phyloP scores from a whole-genome alignment of 345 rosid genomes.

The Gossypium ekmanianum region DNA sequence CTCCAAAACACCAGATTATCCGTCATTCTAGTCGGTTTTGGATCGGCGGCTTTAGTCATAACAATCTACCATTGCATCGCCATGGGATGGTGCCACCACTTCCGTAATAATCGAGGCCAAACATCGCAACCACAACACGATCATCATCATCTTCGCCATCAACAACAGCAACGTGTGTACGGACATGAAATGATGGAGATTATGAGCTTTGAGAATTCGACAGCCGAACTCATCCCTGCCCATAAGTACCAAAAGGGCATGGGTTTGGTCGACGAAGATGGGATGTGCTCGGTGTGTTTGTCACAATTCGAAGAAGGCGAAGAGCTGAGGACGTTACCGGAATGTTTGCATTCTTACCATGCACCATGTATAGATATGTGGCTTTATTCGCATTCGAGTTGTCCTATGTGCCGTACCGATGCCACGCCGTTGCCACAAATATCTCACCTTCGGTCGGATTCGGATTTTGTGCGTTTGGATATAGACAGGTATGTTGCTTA shows the following conservation, averaged over 20 bases:
- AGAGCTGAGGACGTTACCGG: constrained; percentile 39
- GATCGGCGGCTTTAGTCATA: constrained; percentile 31
- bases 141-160: background rate
- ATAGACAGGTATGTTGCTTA: background rate
- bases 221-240: constrained; percentile 35
- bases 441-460: background rate
- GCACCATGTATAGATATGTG: constrained; percentile 44
- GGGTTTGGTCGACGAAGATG: constrained; percentile 24
- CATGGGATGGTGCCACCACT: constrained; percentile 25
- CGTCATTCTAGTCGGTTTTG: constrained; percentile 24
- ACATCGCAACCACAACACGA: background rate
- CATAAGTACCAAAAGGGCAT: constrained; percentile 32
- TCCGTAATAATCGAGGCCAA: background rate
- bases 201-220: constrained; percentile 25
- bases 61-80: constrained; percentile 41
- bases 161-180: background rate
- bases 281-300: constrained; percentile 33
- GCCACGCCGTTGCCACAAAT: constrained; percentile 26
- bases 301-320: constrained; percentile 41
- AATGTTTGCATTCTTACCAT: constrained; percentile 40
- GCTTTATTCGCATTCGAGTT: constrained; percentile 36
- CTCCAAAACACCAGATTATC: background rate
- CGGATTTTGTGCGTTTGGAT: background rate
- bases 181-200: background rate
- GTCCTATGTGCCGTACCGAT: constrained; percentile 43